Percentiles rank a stretch among this genome's conserved stretches.
Conservation (phyloP, 768 basidiomycete species). For the Hypsizygus marmoreus region DNA sequence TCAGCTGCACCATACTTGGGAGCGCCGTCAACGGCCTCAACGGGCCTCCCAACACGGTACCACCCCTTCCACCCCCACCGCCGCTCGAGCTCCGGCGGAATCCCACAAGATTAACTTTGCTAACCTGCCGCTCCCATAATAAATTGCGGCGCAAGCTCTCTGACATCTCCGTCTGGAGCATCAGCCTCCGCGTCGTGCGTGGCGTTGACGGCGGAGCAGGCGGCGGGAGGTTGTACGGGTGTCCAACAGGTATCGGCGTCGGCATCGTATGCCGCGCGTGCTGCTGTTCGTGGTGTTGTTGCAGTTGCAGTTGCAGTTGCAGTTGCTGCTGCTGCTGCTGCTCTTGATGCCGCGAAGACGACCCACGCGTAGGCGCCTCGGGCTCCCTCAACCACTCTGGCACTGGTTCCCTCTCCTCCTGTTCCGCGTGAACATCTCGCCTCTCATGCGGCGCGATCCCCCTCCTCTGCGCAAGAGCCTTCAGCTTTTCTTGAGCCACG, state of each 20-base stretch:
- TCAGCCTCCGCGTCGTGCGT: slow-evolving; percentile 77
- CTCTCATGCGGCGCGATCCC: slow-evolving; percentile 29
- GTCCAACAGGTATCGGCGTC: slow-evolving; percentile 59
- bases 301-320: slow-evolving; percentile 12
- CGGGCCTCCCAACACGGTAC: slow-evolving; percentile 18
- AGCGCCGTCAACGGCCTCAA: slow-evolving; percentile 32
- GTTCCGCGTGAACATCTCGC: slow-evolving; percentile 16
- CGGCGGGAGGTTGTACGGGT: slow-evolving; percentile 75
- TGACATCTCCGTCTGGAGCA: slow-evolving; percentile 81
- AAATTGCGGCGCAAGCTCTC: slow-evolving; percentile 80
- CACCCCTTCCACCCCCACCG: slow-evolving; percentile 23
- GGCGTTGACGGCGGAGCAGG: slow-evolving; percentile 73
- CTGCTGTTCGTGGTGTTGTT: slow-evolving; percentile 9
- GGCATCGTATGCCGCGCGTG: slow-evolving; percentile 22
- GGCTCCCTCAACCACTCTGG: slow-evolving; percentile 25
- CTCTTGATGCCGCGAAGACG: too few relatives aligned
- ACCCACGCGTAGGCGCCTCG: background rate
- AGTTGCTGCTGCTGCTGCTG: too few relatives aligned
- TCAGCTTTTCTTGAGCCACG: slow-evolving; percentile 68
- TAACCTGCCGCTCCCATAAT: slow-evolving; percentile 75
- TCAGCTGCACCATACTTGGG: slow-evolving; percentile 44
- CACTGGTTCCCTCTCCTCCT: slow-evolving; percentile 17
- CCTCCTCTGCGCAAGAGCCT: slow-evolving; percentile 53
- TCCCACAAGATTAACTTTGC: slow-evolving; percentile 49
- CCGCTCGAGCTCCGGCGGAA: slow-evolving; percentile 32